Percentiles rank a stretch among this genome's conserved stretches.
Conservation (phyloP, 805 yeast species). For the Metschnikowia baotianmanensis region DNA sequence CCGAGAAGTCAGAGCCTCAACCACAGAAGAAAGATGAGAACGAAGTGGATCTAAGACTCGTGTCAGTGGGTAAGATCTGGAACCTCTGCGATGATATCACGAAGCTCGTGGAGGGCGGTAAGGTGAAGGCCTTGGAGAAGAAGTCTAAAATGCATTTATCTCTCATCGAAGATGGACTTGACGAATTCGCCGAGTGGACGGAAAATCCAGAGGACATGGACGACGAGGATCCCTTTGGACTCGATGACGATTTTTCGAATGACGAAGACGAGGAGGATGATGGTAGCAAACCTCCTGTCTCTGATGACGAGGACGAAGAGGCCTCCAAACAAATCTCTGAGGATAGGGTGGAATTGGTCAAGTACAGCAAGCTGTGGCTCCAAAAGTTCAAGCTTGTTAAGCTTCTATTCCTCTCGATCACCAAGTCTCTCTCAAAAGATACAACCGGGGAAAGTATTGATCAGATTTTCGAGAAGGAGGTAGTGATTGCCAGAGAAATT, state of each 20-base stretch:
- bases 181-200: conserved; percentile 68
- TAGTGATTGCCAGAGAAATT: conserved; percentile 40
- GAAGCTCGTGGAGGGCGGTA: conserved; percentile 46
- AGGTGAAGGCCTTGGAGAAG: conserved; percentile 49
- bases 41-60: conserved; percentile 40
- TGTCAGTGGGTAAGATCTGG: conserved; percentile 71
- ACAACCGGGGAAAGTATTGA: conserved; percentile 47
- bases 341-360: conserved; percentile 28
- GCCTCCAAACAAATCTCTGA: conserved; percentile 10
- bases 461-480: conserved; percentile 42
- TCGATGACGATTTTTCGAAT: conserved; percentile 28
- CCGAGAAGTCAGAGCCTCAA: not conserved
- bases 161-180: conserved; percentile 59
- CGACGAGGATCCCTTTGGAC: conserved; percentile 54
- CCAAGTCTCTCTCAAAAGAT: conserved; percentile 52
- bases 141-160: conserved; percentile 44
- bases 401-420: conserved; percentile 54
- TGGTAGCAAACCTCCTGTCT: conserved; percentile 17
- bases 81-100: conserved; percentile 53
- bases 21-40: conserved; percentile 3
- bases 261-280: conserved; percentile 34
- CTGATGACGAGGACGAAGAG: conserved; percentile 23
- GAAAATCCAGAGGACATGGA: conserved; percentile 52
- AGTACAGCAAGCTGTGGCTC: conserved; percentile 48
- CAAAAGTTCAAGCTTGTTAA: conserved; percentile 55